Percentiles rank a stretch among this genome's conserved stretches.
Evolutionary conservation across 1,284 basidiomycete genomes (phyloP).

Genomic region (Ustilago tritici): DNA sequence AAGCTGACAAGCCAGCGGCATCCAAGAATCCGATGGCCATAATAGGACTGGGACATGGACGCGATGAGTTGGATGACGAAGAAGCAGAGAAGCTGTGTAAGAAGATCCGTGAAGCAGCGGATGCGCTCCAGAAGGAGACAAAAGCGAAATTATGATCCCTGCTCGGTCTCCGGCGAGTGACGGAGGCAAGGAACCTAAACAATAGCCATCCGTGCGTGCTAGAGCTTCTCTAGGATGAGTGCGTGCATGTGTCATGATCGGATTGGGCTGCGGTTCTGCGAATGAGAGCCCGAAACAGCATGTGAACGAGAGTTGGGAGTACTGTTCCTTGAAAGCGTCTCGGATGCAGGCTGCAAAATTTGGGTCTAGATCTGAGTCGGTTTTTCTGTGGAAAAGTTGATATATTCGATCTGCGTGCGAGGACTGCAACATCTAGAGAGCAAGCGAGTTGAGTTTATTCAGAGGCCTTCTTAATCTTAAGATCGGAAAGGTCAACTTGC

Average conservation of each 20-base stretch:
- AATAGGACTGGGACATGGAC: constrained; percentile 51
- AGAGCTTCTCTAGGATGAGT: background rate
- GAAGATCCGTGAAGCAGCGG: constrained; percentile 32
- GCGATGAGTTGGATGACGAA: constrained; percentile 58
- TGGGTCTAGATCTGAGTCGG: background rate
- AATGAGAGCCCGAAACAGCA: background rate
- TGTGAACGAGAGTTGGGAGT: background rate
- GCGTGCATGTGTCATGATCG: background rate
- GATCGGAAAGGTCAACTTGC: constrained; percentile 61
- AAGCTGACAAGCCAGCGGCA: constrained; percentile 12
- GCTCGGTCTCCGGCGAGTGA: no score
- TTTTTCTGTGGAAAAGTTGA: constrained; percentile 9
- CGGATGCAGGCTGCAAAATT: background rate
- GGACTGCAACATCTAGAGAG: constrained; percentile 8
- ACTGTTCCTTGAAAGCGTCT: background rate
- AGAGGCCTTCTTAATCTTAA: constrained; percentile 60
- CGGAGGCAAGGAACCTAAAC: no score
- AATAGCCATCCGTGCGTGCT: background rate
- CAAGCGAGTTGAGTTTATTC: constrained; percentile 23
- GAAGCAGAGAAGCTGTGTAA: constrained; percentile 40
- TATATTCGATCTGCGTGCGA: constrained; percentile 21
- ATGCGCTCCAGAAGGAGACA: constrained; percentile 4
- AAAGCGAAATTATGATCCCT: constrained; percentile 28
- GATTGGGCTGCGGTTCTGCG: background rate
- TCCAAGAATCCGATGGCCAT: constrained; percentile 32